Evolutionary conservation across 2,329 filamentous ascomycete species (phyloP).

Genomic region (Aspergillus intermedius): DNA sequence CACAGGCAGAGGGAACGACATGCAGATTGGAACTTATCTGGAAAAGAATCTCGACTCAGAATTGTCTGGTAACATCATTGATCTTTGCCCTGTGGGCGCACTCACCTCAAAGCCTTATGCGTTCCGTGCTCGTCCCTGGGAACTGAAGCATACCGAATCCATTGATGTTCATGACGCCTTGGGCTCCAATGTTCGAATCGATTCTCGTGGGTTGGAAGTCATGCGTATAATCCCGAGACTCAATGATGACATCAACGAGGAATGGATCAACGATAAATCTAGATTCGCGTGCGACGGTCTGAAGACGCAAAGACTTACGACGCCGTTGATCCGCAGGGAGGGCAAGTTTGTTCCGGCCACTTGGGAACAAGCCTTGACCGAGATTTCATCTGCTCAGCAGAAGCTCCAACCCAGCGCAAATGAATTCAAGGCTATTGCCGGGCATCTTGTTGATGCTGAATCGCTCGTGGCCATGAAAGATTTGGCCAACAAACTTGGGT

Average conservation of each 20-base stretch:
- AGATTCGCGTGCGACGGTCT: constrained; percentile 94
- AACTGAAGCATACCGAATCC: constrained; percentile 91
- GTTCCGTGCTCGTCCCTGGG: constrained; percentile 94
- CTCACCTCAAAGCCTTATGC: constrained; percentile 96
- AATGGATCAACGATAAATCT: constrained; percentile 99
- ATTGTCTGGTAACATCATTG: constrained; percentile 94
- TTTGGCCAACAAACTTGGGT: constrained; percentile 89
- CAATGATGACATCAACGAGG: constrained; percentile 97
- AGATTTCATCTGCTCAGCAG: constrained; percentile 75
- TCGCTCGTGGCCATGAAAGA: constrained; percentile 96
- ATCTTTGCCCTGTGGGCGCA: constrained; percentile 94
- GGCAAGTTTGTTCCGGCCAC: constrained; percentile 87
- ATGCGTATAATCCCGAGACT: constrained; percentile 90
- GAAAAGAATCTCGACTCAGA: constrained; percentile 92
- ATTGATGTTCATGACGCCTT: constrained; percentile 90
- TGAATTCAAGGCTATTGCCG: constrained; percentile 92
- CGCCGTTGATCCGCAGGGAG: constrained; percentile 79
- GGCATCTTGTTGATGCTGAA: constrained; percentile 85
- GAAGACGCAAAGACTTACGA: constrained; percentile 91
- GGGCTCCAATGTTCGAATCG: constrained; percentile 89
- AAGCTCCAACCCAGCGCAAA: constrained; percentile 76
- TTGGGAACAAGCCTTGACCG: constrained; percentile 90
- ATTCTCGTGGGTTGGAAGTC: constrained; percentile 88
- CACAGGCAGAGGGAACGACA: constrained; percentile 88
- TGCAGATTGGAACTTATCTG: constrained; percentile 97